A percentile compares a stretch with the other conserved stretches of the same genome.
phyloP scores from a whole-genome alignment of 441 rosid genomes.

The Pelargonium australe region DNA sequence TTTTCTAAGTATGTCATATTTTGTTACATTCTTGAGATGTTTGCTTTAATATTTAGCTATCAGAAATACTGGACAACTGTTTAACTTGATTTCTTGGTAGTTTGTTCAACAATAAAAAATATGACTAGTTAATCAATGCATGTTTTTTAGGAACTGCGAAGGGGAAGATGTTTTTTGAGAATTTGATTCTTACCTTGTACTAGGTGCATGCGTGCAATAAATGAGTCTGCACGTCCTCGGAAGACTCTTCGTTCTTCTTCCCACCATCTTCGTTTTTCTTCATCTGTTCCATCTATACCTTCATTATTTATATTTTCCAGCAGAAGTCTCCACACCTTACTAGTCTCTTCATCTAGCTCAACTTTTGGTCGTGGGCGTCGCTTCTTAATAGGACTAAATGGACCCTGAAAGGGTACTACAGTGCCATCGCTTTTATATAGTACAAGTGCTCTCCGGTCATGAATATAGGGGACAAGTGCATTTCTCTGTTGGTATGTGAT shows the following conservation, averaged over 20 bases:
- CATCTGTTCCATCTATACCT: slow-evolving; percentile 39
- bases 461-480: slow-evolving; percentile 45
- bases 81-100: too few species aligned
- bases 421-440: slow-evolving; percentile 45
- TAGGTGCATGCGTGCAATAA: slow-evolving; percentile 95
- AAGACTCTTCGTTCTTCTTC: slow-evolving; percentile 79
- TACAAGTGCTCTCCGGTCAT: slow-evolving; percentile 49
- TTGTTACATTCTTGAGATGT: slow-evolving; percentile 21
- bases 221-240: slow-evolving; percentile 70
- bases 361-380: slow-evolving; percentile 72
- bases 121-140: slow-evolving; percentile 4
- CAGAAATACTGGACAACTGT: slow-evolving; percentile 4
- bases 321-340: slow-evolving; percentile 71
- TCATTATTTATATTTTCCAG: slow-evolving; percentile 64
- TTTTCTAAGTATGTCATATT: slow-evolving; percentile 16
- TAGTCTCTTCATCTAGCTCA: slow-evolving; percentile 81
- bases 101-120: too few species aligned
- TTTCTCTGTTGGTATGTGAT: slow-evolving; percentile 28
- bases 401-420: slow-evolving; percentile 35
- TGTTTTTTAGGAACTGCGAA: slow-evolving; percentile 11
- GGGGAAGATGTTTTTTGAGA: slow-evolving; percentile 1
- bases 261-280: slow-evolving; percentile 58
- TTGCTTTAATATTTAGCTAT: neutral
- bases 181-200: slow-evolving; percentile 64
- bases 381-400: slow-evolving; percentile 35